These are phyloP conservation scores for Hypoxylon sp. DNA, from an alignment of 2,329 filamentous ascomycete species.

Conservation along the genomic window DNA sequence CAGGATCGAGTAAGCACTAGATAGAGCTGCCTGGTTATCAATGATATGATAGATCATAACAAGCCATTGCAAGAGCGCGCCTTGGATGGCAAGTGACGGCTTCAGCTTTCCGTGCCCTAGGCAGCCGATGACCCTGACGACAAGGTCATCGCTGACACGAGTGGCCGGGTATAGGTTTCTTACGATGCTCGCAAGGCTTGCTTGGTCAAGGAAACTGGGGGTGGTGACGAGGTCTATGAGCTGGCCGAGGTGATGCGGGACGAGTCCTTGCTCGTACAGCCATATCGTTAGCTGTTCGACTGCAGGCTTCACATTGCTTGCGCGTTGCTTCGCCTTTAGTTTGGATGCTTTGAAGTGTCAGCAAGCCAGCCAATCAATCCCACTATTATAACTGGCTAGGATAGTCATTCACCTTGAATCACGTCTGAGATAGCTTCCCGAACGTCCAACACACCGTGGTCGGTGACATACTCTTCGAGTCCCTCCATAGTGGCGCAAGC, in stretches of 20 bases:
- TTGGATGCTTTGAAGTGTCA: conserved; percentile 58
- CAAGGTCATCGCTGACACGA: conserved; percentile 64
- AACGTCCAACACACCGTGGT: conserved; percentile 18
- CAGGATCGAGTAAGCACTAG: conserved; percentile 75
- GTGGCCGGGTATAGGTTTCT: conserved; percentile 79
- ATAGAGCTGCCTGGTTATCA: conserved; percentile 68
- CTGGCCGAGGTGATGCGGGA: conserved; percentile 64
- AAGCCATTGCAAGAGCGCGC: conserved; percentile 78
- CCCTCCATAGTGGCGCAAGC: conserved; percentile 24
- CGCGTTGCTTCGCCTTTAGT: conserved; percentile 71
- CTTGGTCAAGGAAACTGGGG: conserved; percentile 77
- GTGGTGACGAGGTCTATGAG: conserved; percentile 73
- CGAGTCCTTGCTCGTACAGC: conserved; percentile 73
- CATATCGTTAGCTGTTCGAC: conserved; percentile 69
- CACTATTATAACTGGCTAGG: not conserved
- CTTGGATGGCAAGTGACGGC: conserved; percentile 74
- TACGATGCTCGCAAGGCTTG: conserved; percentile 71
- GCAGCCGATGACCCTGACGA: conserved; percentile 72
- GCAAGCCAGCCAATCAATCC: no score
- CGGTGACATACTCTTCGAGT: conserved; percentile 10
- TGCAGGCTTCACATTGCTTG: conserved; percentile 66
- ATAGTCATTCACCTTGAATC: conserved; percentile 36
- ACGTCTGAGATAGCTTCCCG: conserved; percentile 35
- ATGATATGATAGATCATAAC: conserved; percentile 77
- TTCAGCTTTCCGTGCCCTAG: conserved; percentile 82